Evolutionary conservation across 306 rosid species (phyloP), one percentile per base, ranked within the genome.

Genomic region (Alnus rubra): DNA sequence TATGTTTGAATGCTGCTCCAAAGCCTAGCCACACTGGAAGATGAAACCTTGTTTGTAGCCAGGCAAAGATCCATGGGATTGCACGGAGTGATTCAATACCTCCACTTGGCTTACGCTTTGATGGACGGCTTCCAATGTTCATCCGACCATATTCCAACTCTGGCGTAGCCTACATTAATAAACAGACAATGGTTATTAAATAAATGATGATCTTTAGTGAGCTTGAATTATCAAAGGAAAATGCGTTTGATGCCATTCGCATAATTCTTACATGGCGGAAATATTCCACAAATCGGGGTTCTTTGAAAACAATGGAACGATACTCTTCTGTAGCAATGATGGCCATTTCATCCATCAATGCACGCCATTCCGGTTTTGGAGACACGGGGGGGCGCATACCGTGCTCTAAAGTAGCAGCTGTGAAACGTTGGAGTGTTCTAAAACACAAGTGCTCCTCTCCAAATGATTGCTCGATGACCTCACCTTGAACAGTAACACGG

Each of bases 21-120:
- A 95, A 92, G 62, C 98, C 98, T 31, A 95, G 87, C 98, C 98
- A 95, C 50, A 95, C 98, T 13, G 98, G 98, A 79, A 95, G 98
- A 88, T 95, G 98, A 78, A 95, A 95, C 90, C 98, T 89, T 58
- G 98, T 95, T 42, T 95, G 98, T 0, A 98, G 92, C 98, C 98
- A 92, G 28, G 98, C 98, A 64, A 95, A 95, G 79, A 95, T 95
- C 98, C 98, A 95, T 35, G 98, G 98, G 47, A 95, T 95, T n/a
- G 98, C 98, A 75, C 98, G 97, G 35, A 95, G 94, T 14, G 98
- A 92, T 85, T 95, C 98, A 7, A 95, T 95, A 49, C 98, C 98
- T 5, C 98, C 98, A 67, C 90, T 95, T n/a, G 98, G 98, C 88
- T 85, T 95, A 78, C 98, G 78, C 89, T 92, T 95, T 9, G 98